These are phyloP conservation scores for Pythium aristosporum DNA, from an alignment of 352 stramenopile species.

Conservation along the genomic window DNA sequence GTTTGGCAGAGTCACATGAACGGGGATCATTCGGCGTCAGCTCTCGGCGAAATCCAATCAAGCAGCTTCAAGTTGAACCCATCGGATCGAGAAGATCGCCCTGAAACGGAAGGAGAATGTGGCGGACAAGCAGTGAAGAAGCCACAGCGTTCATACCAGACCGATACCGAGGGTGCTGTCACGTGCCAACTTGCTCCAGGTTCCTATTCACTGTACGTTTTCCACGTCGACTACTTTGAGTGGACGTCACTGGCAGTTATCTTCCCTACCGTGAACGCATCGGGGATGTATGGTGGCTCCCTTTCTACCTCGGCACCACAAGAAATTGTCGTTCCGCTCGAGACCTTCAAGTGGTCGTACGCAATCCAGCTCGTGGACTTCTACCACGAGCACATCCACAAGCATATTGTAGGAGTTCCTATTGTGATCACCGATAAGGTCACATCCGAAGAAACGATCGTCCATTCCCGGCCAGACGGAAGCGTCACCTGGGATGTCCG, in stretches of 20 bases:
- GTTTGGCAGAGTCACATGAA: conserved; percentile 26
- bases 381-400: conserved; percentile 45
- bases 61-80: neutral
- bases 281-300: conserved; percentile 36
- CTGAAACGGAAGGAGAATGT: neutral
- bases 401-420: conserved; percentile 43
- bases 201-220: conserved; percentile 70
- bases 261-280: conserved; percentile 47
- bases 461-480: conserved; percentile 42
- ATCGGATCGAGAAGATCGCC: neutral
- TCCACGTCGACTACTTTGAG: conserved; percentile 72
- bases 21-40: conserved; percentile 7
- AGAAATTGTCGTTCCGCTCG: conserved; percentile 55
- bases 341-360: conserved; percentile 63
- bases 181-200: conserved; percentile 47
- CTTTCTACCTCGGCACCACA: conserved; percentile 35
- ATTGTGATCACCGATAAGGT: conserved; percentile 60
- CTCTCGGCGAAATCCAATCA: neutral
- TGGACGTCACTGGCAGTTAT: conserved; percentile 62
- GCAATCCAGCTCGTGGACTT: conserved; percentile 68
- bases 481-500: conserved; percentile 51
- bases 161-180: conserved; percentile 36
- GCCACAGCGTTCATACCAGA: conserved; percentile 33
- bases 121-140: conserved; percentile 7
- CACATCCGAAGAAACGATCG: conserved; percentile 42